Conservation (phyloP, 106 monocot species). For the Vanilla planifolia region DNA sequence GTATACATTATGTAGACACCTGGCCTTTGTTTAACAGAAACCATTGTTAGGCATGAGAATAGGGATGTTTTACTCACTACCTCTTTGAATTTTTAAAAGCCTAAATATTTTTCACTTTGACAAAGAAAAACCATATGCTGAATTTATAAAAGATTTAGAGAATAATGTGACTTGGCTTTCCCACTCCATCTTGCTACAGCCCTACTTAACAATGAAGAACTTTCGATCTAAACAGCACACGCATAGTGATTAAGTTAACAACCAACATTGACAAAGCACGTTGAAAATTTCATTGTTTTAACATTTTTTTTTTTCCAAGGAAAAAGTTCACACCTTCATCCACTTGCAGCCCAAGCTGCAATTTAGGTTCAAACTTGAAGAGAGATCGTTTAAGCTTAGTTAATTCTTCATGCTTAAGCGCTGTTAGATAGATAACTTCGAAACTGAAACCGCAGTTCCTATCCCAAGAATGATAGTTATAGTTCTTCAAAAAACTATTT, state of each 20-base stretch:
- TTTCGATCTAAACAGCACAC: too few relatives aligned
- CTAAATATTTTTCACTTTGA: too few relatives aligned
- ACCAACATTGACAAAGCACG: background rate
- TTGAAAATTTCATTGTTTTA: background rate
- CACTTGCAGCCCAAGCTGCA: background rate
- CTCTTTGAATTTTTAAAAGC: too few relatives aligned
- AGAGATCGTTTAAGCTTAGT: background rate
- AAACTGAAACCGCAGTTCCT: constrained; percentile 4
- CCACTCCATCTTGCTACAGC: background rate
- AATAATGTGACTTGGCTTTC: background rate
- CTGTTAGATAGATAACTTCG: background rate
- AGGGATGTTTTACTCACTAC: too few relatives aligned
- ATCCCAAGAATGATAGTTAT: constrained; percentile 7
- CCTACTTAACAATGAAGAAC: background rate
- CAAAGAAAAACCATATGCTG: too few relatives aligned
- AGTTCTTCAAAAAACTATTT: constrained; percentile 5
- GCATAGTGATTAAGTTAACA: too few relatives aligned
- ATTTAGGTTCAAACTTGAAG: background rate
- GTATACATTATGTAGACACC: too few relatives aligned
- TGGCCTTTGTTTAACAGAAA: too few relatives aligned
- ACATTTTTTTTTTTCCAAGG: background rate
- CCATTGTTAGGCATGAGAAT: too few relatives aligned
- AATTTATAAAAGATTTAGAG: too few relatives aligned
- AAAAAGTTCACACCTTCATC: background rate
- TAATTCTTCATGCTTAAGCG: background rate